A percentile compares a stretch with the other conserved stretches of the same genome.
Conservation (phyloP, 139 green algal species). For the Gonium pectorale region DNA sequence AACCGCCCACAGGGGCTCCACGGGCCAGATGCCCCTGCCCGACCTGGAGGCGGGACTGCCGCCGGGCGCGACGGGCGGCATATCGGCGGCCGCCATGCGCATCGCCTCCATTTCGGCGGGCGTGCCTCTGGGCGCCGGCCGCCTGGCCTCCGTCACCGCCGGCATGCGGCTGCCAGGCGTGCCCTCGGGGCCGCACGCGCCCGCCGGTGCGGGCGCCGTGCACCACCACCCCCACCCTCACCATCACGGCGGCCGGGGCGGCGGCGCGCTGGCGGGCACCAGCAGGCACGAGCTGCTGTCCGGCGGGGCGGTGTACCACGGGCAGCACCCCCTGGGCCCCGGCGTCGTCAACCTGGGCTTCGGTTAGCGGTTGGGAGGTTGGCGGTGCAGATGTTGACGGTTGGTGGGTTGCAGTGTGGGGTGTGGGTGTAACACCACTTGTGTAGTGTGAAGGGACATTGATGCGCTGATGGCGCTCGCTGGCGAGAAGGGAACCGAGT, state of each 20-base stretch:
- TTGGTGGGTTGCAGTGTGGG: too few relatives aligned
- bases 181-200: neutral
- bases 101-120: slow-evolving; percentile 21
- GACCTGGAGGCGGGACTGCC: too few relatives aligned
- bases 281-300: neutral
- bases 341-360: slow-evolving; percentile 38
- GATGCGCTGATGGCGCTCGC: too few relatives aligned
- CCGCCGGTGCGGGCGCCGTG: neutral
- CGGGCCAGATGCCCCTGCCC: neutral
- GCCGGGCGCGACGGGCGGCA: too few relatives aligned
- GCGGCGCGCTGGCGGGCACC: neutral
- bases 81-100: slow-evolving; percentile 10
- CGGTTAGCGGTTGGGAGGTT: too few relatives aligned
- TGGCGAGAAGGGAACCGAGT: too few relatives aligned
- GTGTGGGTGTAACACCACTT: too few relatives aligned
- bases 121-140: neutral
- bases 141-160: slow-evolving; percentile 17
- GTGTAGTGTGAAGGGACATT: too few relatives aligned
- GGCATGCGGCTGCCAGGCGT: neutral
- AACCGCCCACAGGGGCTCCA: too few relatives aligned
- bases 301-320: slow-evolving; percentile 20
- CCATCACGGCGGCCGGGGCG: neutral
- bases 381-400: too few relatives aligned
- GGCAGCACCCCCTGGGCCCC: slow-evolving; percentile 14
- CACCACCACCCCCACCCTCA: slow-evolving; percentile 13